Evolutionary conservation across 2,329 filamentous ascomycete species (phyloP).

Genomic region (Sporothrix pallida): DNA sequence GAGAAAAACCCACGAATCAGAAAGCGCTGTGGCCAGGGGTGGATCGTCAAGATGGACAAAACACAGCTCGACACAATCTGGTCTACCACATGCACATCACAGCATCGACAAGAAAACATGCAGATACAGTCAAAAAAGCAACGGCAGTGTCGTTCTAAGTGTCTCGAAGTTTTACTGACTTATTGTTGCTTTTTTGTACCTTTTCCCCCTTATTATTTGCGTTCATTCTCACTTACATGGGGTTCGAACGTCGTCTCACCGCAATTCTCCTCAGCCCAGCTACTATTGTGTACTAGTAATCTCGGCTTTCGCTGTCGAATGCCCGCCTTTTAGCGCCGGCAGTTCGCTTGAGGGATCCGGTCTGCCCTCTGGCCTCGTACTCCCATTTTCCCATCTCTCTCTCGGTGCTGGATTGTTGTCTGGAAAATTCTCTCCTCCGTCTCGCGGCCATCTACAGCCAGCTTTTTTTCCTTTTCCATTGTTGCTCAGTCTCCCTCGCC

Average conservation of each 20-base stretch:
- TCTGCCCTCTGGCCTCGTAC: background rate
- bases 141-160: too few relatives aligned
- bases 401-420: background rate
- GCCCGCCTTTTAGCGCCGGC: slow-evolving; percentile 12
- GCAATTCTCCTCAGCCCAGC: background rate
- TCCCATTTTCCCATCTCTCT: too few relatives aligned
- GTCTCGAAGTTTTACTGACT: background rate
- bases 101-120: background rate
- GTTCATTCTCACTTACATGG: background rate
- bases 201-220: background rate
- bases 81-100: too few relatives aligned
- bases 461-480: slow-evolving; percentile 1
- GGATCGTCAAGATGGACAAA: background rate
- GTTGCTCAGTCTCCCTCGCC: background rate
- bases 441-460: slow-evolving; percentile 15
- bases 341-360: background rate
- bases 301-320: background rate
- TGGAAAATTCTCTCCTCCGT: slow-evolving; percentile 16
- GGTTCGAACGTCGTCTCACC: background rate
- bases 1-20: slow-evolving; percentile 32
- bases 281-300: background rate
- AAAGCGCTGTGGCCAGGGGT: background rate
- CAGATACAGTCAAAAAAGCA: background rate
- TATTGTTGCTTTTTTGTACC: background rate
- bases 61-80: too few relatives aligned